Evolutionary conservation across 768 basidiomycete genomes (phyloP).

Genomic region (Serpula lacrymans): DNA sequence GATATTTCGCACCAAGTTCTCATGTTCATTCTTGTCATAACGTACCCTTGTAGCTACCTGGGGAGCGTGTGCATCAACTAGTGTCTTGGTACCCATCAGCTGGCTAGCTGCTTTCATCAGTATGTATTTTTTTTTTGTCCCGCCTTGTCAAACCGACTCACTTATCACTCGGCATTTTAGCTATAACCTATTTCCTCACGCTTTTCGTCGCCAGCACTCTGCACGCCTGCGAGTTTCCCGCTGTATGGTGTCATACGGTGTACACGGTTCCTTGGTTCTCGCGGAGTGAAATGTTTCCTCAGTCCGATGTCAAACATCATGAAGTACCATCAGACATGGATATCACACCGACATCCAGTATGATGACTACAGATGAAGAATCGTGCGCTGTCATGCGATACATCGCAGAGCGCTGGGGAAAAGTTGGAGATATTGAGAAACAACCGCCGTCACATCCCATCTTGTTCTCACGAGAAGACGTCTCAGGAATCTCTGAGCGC

Average conservation of each 20-base stretch:
- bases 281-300: conserved; percentile 2
- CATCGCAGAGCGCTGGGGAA: conserved; percentile 29
- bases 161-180: conserved; percentile 22
- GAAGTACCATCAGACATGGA: conserved; percentile 9
- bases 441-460: conserved; percentile 16
- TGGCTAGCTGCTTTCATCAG: conserved; percentile 49
- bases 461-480: conserved; percentile 13
- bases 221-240: conserved; percentile 40
- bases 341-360: conserved; percentile 5
- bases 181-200: conserved; percentile 52
- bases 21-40: no score
- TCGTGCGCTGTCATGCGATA: conserved; percentile 25
- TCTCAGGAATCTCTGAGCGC: conserved; percentile 23
- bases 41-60: conserved; percentile 28
- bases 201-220: conserved; percentile 45
- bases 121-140: conserved; percentile 25
- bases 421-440: conserved; percentile 18
- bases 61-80: conserved; percentile 45
- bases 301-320: conserved; percentile 4
- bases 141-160: not conserved
- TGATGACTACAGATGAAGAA: conserved; percentile 8
- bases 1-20: no score
- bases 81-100: conserved; percentile 41
- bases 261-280: conserved; percentile 59
- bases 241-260: conserved; percentile 52